Conservation (phyloP, 345 rosid genomes). For the Geranium brycei region DNA sequence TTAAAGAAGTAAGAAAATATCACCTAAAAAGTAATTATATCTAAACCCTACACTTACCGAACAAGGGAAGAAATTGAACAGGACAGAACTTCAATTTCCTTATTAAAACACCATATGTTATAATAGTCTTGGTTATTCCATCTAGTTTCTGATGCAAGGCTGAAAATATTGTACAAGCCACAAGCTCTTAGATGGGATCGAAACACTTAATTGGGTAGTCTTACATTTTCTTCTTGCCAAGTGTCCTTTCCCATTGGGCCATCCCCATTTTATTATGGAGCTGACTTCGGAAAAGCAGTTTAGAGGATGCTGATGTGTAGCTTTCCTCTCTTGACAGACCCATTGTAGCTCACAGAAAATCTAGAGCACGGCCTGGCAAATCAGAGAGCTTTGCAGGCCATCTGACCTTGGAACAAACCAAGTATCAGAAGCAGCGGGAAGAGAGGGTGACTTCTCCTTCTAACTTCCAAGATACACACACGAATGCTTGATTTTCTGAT, state of each 20-base stretch:
- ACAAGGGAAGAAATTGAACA: too few relatives aligned
- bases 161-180: too few relatives aligned
- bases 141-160: too few relatives aligned
- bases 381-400: conserved; percentile 18
- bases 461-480: background rate
- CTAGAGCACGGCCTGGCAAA: conserved; percentile 7
- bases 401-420: conserved; percentile 11
- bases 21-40: background rate
- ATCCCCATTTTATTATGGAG: too few relatives aligned
- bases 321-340: conserved; percentile 18
- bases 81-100: too few relatives aligned
- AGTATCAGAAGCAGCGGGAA: conserved; percentile 7
- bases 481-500: background rate
- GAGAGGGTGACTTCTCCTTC: conserved; percentile 15
- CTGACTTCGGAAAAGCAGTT: background rate
- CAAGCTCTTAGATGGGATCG: too few relatives aligned
- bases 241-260: too few relatives aligned
- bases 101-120: too few relatives aligned
- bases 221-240: too few relatives aligned
- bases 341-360: conserved; percentile 12
- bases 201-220: too few relatives aligned
- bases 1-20: background rate
- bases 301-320: background rate
- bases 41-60: too few relatives aligned
- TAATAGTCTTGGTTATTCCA: too few relatives aligned